Evolutionary conservation across 768 basidiomycete species (phyloP), one percentile per base, ranked within the genome.

Genomic region (Calocybe gangraenosa): DNA sequence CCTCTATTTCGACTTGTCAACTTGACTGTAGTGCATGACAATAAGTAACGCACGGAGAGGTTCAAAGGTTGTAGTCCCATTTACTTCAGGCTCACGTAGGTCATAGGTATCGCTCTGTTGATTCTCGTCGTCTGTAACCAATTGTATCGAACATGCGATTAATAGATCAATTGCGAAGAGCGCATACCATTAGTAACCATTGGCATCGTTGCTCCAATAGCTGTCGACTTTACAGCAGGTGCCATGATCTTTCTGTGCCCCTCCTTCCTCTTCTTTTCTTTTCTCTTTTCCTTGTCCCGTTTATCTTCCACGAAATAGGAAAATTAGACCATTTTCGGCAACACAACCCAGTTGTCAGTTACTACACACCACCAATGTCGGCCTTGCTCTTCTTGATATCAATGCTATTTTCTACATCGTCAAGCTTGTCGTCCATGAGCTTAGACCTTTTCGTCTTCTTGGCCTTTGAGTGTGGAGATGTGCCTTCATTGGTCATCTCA

Each of bases 181-280:
- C n/a, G n/a, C n/a, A n/a, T n/a, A n/a, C n/a, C n/a, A n/a, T n/a
- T n/a, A n/a, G n/a, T n/a, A n/a, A n/a, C n/a, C n/a, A n/a, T n/a
- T n/a, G n/a, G n/a, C n/a, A n/a, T n/a, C n/a, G n/a, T n/a, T n/a
- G n/a, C n/a, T n/a, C n/a, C n/a, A n/a, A n/a, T n/a, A n/a, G n/a
- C n/a, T n/a, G n/a, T n/a, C n/a, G n/a, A n/a, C n/a, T n/a, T n/a
- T n/a, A n/a, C n/a, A n/a, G n/a, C n/a, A n/a, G n/a, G n/a, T n/a
- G 39, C 17, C 7, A 46, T 35, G 18, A 28, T 23, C 1, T 46
- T 48, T 28, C 43, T 56, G 30, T 53, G 56, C 40, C 43, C 55
- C 28, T 53, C 57, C 41, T 61, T 63, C 48, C 56, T 61, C 39
- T 57, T 60, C 45, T 62, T 65, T 56, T 65, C 58, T 49, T 63